A percentile compares a stretch with the other conserved stretches of the same genome.
Evolutionary conservation across 2,329 filamentous ascomycete genomes (phyloP).

Genomic region (Alternaria conjuncta): DNA sequence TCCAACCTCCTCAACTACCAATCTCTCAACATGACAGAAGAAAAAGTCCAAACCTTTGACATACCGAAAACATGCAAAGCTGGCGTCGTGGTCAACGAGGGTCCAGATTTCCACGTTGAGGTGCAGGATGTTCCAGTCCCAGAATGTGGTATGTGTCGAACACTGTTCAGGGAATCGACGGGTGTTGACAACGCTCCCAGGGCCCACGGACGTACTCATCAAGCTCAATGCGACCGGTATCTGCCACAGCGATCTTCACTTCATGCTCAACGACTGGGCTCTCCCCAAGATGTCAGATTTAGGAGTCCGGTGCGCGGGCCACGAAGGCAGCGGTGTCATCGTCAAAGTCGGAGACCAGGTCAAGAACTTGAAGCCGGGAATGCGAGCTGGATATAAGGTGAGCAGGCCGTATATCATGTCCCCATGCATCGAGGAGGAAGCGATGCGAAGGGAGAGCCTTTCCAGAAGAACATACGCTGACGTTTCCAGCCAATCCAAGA

Average conservation of each 20-base stretch:
- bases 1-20: background rate
- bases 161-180: background rate
- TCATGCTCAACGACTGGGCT: slow-evolving; percentile 62
- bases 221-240: slow-evolving; percentile 65
- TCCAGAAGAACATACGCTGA: slow-evolving; percentile 7
- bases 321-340: slow-evolving; percentile 65
- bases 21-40: slow-evolving; percentile 30
- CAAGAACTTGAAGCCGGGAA: slow-evolving; percentile 54
- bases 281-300: slow-evolving; percentile 48
- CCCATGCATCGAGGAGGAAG: background rate
- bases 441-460: background rate
- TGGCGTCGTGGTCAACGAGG: slow-evolving; percentile 60
- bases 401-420: background rate
- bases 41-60: slow-evolving; percentile 39
- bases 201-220: slow-evolving; percentile 62
- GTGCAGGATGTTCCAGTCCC: slow-evolving; percentile 57
- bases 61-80: slow-evolving; percentile 60
- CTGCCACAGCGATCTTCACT: slow-evolving; percentile 64
- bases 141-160: slow-evolving; percentile 49
- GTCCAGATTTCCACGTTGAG: slow-evolving; percentile 56
- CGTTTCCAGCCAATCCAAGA: slow-evolving; percentile 30
- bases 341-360: slow-evolving; percentile 63
- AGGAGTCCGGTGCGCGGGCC: slow-evolving; percentile 57
- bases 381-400: slow-evolving; percentile 48
- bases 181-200: slow-evolving; percentile 34